Conservation (phyloP, 139 green algal genomes). For the Picochlorum sp. region DNA sequence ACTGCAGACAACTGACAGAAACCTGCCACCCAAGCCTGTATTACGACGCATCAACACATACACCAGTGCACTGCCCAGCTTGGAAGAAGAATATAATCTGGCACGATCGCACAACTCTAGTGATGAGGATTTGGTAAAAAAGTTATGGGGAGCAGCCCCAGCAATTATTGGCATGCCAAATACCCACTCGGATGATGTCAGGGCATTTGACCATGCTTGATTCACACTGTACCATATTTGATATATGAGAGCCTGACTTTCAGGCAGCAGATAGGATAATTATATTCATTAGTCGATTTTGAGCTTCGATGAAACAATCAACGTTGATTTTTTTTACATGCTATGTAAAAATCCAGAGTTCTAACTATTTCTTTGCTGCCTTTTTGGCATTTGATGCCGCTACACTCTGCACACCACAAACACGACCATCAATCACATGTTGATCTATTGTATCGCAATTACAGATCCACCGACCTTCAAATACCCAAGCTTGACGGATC, state of each 20-base stretch:
- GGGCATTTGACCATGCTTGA: not conserved
- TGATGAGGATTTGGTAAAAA: slow-evolving; percentile 2
- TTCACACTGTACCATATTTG: not conserved
- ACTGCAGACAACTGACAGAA: not conserved
- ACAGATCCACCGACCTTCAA: slow-evolving; percentile 19
- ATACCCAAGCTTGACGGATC: slow-evolving; percentile 30
- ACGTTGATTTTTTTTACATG: not conserved
- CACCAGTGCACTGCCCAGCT: slow-evolving; percentile 7
- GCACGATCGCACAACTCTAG: not conserved
- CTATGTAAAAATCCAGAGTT: too few relatives aligned
- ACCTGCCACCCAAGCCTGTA: not conserved
- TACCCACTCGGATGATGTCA: not conserved
- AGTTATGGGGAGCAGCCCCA: not conserved
- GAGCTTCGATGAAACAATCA: not conserved
- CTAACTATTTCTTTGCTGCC: slow-evolving; percentile 1
- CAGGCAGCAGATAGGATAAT: not conserved
- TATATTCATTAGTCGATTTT: not conserved
- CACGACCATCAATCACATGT: too few relatives aligned
- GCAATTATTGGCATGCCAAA: not conserved
- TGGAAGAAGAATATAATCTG: slow-evolving; percentile 10
- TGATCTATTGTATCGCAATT: too few relatives aligned
- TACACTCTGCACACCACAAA: slow-evolving; percentile 6
- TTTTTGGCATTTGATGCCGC: slow-evolving; percentile 15
- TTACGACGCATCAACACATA: slow-evolving; percentile 33
- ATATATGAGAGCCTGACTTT: not conserved